These are phyloP conservation scores for Aspergillus glaucus DNA, from an alignment of 2,329 filamentous ascomycete species.

Conservation along the genomic window DNA sequence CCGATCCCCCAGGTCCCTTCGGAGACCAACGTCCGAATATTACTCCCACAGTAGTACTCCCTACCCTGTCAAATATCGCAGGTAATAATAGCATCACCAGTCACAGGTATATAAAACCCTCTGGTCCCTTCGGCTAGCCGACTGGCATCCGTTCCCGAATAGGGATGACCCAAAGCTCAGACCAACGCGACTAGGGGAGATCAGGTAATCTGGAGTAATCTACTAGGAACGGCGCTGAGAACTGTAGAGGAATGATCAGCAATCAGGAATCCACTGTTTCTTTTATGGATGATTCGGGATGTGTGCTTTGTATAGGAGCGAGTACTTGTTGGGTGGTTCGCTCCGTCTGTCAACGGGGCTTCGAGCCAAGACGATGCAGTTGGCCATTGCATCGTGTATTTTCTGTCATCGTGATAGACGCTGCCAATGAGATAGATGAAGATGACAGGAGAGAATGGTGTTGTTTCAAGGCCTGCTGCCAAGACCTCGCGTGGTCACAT, in stretches of 20 bases:
- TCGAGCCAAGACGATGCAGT: neutral
- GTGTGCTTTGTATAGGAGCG: no score
- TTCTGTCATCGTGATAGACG: neutral
- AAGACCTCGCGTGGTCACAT: slow-evolving; percentile 2
- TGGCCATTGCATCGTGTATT: neutral
- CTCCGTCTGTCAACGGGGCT: neutral
- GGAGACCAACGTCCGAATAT: neutral
- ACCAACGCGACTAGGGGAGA: neutral
- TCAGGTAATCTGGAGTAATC: neutral
- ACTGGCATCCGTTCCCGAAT: slow-evolving; percentile 5
- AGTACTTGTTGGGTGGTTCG: slow-evolving; percentile 1
- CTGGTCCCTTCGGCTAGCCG: neutral
- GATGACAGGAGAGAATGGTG: slow-evolving; percentile 1
- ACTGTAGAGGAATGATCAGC: slow-evolving; percentile 24
- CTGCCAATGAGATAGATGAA: slow-evolving; percentile 1
- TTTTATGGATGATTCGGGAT: slow-evolving; percentile 11
- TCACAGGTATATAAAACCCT: neutral
- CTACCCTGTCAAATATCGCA: neutral
- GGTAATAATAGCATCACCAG: neutral
- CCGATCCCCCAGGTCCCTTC: neutral
- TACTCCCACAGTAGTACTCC: neutral
- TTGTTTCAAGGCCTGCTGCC: slow-evolving; percentile 9
- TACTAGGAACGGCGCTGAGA: slow-evolving; percentile 13
- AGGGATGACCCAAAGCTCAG: slow-evolving; percentile 1
- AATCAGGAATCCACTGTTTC: neutral